Evolutionary conservation across 2,329 filamentous ascomycete species (phyloP), one percentile per base, ranked within the genome.

Genomic region (Plectosphaerella plurivora): DNA sequence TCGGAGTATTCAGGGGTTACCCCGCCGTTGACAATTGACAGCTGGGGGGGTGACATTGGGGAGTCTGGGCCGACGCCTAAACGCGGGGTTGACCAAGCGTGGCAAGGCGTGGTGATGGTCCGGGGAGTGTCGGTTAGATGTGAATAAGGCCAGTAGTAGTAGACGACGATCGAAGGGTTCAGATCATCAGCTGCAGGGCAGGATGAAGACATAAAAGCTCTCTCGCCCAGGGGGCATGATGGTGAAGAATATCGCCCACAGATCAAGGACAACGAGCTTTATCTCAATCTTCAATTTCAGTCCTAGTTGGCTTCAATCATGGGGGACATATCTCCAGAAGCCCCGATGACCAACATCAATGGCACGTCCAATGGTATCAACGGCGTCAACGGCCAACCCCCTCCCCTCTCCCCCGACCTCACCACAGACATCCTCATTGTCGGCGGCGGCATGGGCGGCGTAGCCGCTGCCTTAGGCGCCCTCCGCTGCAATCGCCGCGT

Each of bases 381-480:
- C 37, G 37, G 37, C 37, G 3, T 12, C 15, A 16, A 39, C 37
- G 16, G 9, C 37, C 28, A 8, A 2, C 8, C 8, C 28, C 3
- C 44, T 14, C 45, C 7, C 2, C 47, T 42, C 1, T 55, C 59
- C 18, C 37, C 28, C 0, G 15, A 8, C 5, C 62, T 59, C 20
- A 55, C 56, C 14, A 57, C 62, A 1, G 62, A 64, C 8, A 50
- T 64, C 1, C 61, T 64, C 8, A 50, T 64, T 10, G 39, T 53
- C 7, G 62, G 62, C 3, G 62, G 62, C 9, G 60, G 62, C 8
- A 49, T 64, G 1, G 62, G 62, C 18, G 61, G 62, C 5, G 61
- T 64, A 8, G 59, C 59, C n/a, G 61, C 61, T 39, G 61, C 62
- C 4, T 59, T 64, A 1, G 62, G 60, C 11, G 61, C 59, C 11